Evolutionary conservation across 768 basidiomycete genomes (phyloP).

Genomic region (Mycena filopes): DNA sequence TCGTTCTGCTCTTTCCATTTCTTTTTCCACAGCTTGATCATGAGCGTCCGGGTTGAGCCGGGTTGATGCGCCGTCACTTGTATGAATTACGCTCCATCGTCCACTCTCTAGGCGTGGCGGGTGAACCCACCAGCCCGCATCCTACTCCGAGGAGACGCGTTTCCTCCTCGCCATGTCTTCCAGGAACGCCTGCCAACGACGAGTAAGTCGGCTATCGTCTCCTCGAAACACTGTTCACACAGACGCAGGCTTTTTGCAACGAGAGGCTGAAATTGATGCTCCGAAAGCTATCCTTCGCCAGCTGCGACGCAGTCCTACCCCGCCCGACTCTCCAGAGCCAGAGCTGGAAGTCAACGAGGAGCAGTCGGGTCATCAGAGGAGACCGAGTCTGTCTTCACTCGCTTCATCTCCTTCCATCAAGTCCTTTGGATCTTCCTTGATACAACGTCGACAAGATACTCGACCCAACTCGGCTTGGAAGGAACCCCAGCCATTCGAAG

Average conservation of each 20-base stretch:
- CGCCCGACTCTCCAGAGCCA: conserved; percentile 30
- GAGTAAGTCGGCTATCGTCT: conserved; percentile 43
- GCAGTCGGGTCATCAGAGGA: conserved; percentile 32
- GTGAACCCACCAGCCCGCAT: conserved; percentile 37
- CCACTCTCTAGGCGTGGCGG: conserved; percentile 46
- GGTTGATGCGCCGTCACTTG: no score
- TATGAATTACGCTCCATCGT: conserved; percentile 67
- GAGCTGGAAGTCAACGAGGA: conserved; percentile 35
- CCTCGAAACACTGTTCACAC: conserved; percentile 9
- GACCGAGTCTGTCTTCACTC: conserved; percentile 37
- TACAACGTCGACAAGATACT: conserved; percentile 23
- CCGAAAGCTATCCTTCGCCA: conserved; percentile 69
- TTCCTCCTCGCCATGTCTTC: conserved; percentile 66
- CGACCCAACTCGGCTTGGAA: conserved; percentile 50
- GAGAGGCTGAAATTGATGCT: conserved; percentile 72
- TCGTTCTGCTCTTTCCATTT: conserved; percentile 53
- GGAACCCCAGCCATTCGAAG: conserved; percentile 49
- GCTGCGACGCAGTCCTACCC: conserved; percentile 55
- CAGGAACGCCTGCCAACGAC: conserved; percentile 72
- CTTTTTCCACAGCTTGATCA: conserved; percentile 64
- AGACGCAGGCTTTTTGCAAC: conserved; percentile 66
- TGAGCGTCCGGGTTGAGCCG: conserved; percentile 35
- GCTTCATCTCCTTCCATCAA: conserved; percentile 44
- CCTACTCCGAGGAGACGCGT: conserved; percentile 47
- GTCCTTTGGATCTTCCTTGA: conserved; percentile 40